Percentiles rank a stretch among this genome's conserved stretches.
Evolutionary conservation across 495 filamentous ascomycete species (phyloP).

Genomic region (Aspergillus campestris): DNA sequence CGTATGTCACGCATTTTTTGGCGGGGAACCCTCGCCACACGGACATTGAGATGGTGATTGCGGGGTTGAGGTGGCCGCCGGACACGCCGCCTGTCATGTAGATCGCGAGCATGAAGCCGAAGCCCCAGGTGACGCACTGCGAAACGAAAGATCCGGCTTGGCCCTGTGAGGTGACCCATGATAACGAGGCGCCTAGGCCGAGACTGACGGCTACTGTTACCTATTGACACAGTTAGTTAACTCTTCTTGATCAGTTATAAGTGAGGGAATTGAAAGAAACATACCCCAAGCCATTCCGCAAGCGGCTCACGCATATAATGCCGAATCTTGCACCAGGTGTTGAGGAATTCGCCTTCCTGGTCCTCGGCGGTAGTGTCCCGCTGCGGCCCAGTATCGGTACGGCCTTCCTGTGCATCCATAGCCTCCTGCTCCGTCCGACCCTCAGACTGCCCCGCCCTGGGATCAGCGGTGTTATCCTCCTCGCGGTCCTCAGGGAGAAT

Average conservation of each 20-base stretch:
- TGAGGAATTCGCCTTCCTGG: slow-evolving; percentile 10
- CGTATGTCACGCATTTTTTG: slow-evolving; percentile 33
- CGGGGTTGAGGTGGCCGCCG: slow-evolving; percentile 51
- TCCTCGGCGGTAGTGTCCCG: neutral
- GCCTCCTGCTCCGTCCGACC: neutral
- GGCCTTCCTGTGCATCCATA: neutral
- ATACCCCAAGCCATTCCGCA: slow-evolving; percentile 22
- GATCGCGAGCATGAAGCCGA: slow-evolving; percentile 45
- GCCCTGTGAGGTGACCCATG: neutral
- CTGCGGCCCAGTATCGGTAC: neutral
- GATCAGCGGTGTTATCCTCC: neutral
- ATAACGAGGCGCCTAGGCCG: slow-evolving; percentile 15
- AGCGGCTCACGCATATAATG: slow-evolving; percentile 12
- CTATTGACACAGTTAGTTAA: slow-evolving; percentile 1
- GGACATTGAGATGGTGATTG: slow-evolving; percentile 46
- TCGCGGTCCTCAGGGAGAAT: slow-evolving; percentile 2
- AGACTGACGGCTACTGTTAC: slow-evolving; percentile 16
- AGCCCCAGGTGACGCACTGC: slow-evolving; percentile 20
- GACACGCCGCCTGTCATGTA: slow-evolving; percentile 44
- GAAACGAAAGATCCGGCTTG: slow-evolving; percentile 8
- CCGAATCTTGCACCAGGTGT: slow-evolving; percentile 14
- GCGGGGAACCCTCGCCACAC: slow-evolving; percentile 47
- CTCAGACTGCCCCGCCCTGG: neutral
- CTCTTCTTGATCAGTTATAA: neutral
- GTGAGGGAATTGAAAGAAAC: neutral